Conservation (phyloP, 306 rosid genomes). For the Cicer bijugum region DNA sequence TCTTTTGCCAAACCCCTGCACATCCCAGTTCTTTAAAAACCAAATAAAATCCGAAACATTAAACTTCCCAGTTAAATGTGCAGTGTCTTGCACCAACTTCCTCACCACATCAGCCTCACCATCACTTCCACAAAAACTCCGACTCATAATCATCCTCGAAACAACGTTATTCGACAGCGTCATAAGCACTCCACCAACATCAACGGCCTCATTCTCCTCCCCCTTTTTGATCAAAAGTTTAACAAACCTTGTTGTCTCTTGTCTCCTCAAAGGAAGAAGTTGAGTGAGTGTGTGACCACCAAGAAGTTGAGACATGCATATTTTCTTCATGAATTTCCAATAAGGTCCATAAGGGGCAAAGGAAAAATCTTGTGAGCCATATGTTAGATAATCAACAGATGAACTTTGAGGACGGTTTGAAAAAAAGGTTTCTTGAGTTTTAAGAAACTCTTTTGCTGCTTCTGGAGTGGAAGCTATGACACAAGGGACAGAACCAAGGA, state of each 20-base stretch:
- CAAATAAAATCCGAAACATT: slow-evolving; percentile 60
- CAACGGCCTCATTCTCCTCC: slow-evolving; percentile 37
- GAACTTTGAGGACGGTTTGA: slow-evolving; percentile 54
- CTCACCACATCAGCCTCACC: slow-evolving; percentile 55
- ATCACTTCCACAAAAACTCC: slow-evolving; percentile 47
- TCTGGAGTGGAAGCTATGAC: slow-evolving; percentile 69
- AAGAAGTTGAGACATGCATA: slow-evolving; percentile 71
- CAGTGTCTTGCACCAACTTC: slow-evolving; percentile 55
- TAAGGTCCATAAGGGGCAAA: slow-evolving; percentile 69
- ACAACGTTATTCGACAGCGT: slow-evolving; percentile 52
- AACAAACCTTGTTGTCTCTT: slow-evolving; percentile 54
- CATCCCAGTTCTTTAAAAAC: slow-evolving; percentile 62
- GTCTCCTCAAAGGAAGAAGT: slow-evolving; percentile 55
- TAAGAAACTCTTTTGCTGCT: slow-evolving; percentile 62
- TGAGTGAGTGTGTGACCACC: slow-evolving; percentile 54
- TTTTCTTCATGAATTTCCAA: slow-evolving; percentile 79
- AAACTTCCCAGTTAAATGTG: slow-evolving; percentile 48
- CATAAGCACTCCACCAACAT: slow-evolving; percentile 55
- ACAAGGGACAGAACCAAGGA: slow-evolving; percentile 61
- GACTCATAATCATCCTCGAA: slow-evolving; percentile 60
- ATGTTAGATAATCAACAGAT: slow-evolving; percentile 58
- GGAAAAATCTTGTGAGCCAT: slow-evolving; percentile 62
- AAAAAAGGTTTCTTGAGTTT: slow-evolving; percentile 62
- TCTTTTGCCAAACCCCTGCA: slow-evolving; percentile 60
- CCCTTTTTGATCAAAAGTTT: slow-evolving; percentile 40